Conservation (phyloP, 768 basidiomycete genomes). For the Clitopilus passeckerianus region DNA sequence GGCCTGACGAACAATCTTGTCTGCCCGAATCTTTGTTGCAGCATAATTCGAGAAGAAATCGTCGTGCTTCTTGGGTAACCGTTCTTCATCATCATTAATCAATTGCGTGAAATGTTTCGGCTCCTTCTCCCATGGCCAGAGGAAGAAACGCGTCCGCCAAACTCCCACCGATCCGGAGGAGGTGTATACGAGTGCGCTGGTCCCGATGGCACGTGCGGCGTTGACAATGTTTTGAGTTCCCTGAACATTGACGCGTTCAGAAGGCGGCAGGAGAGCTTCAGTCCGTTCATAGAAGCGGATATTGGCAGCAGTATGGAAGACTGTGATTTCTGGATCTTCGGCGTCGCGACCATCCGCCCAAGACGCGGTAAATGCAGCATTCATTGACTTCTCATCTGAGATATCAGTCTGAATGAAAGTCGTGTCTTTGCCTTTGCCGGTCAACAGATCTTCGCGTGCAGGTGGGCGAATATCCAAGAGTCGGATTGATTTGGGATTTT, state of each 20-base stretch:
- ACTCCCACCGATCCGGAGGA: constrained; percentile 68
- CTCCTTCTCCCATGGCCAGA: constrained; percentile 72
- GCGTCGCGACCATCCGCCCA: constrained; percentile 40
- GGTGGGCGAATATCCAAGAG: constrained; percentile 66
- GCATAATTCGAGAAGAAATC: constrained; percentile 81
- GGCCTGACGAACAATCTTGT: constrained; percentile 35
- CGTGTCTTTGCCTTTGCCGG: constrained; percentile 46
- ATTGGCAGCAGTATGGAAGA: constrained; percentile 75
- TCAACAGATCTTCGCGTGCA: constrained; percentile 47
- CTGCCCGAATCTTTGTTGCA: constrained; percentile 56
- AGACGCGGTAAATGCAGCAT: constrained; percentile 56
- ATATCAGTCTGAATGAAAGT: constrained; percentile 59
- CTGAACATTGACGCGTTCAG: constrained; percentile 56
- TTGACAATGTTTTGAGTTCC: constrained; percentile 67
- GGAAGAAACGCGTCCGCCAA: constrained; percentile 51
- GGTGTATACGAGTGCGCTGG: constrained; percentile 58
- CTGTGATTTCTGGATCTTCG: constrained; percentile 40
- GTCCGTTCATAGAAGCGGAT: constrained; percentile 76
- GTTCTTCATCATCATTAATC: constrained; percentile 54
- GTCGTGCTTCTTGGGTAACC: constrained; percentile 46
- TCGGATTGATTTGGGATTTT: constrained; percentile 60
- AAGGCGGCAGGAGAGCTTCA: constrained; percentile 41
- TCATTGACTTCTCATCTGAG: constrained; percentile 45
- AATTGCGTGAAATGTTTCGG: constrained; percentile 57
- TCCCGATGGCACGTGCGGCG: constrained; percentile 52